Conservation (phyloP, 2,329 filamentous ascomycete species). For the Neoscytalidium dimidiatum region DNA sequence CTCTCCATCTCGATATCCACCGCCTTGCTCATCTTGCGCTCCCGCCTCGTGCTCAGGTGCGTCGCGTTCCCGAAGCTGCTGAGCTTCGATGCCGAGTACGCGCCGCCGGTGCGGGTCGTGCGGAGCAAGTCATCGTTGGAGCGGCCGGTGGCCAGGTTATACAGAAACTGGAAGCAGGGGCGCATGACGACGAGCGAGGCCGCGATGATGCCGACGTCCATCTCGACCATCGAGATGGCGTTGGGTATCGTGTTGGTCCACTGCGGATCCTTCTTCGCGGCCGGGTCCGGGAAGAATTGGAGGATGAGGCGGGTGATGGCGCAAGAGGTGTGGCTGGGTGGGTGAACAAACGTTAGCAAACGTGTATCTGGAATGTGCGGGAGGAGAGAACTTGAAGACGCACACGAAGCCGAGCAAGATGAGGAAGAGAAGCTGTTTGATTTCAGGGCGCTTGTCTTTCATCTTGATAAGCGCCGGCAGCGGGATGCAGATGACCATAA, state of each 20-base stretch:
- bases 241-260: conserved; percentile 2
- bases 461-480: conserved; percentile 3
- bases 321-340: not conserved
- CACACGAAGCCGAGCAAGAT: conserved; percentile 8
- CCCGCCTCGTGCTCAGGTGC: not conserved
- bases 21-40: not conserved
- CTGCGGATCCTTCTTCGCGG: not conserved
- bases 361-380: too few relatives aligned
- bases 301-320: conserved; percentile 2
- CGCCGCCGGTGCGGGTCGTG: conserved; percentile 1
- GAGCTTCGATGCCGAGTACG: not conserved
- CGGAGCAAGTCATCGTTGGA: not conserved
- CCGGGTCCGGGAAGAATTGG: conserved; percentile 2
- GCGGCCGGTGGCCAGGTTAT: conserved; percentile 4
- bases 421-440: conserved; percentile 9
- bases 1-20: conserved; percentile 8
- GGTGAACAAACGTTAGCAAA: too few relatives aligned
- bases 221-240: conserved; percentile 2
- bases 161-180: conserved; percentile 6
- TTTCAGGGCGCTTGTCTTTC: conserved; percentile 8
- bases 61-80: not conserved
- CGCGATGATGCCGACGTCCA: conserved; percentile 6
- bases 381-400: not conserved
- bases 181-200: conserved; percentile 8
- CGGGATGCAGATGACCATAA: conserved; percentile 9